Base-by-base conservation (phyloP, 2,329 filamentous ascomycete genomes). In the Colletotrichum orchidophilum region DNA sequence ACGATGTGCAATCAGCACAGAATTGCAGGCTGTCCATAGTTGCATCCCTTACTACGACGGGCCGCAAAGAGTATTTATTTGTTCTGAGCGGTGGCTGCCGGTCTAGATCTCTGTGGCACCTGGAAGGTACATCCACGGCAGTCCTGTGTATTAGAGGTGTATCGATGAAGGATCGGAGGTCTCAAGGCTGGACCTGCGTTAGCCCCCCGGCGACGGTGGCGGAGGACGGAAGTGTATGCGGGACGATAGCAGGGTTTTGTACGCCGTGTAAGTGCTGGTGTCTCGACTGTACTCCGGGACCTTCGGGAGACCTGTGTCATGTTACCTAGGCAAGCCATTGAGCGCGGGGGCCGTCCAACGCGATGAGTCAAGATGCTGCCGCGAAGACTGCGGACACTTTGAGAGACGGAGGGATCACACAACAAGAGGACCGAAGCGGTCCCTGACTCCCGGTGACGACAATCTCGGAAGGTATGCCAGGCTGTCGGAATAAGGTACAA, bases 401-500 rank as follows among this genome's bases (percentile, higher is more conserved):
- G 57, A 49, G 39, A 27, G 39, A 7, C 12, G 49, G n/a, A n/a
- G n/a, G n/a, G n/a, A n/a, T n/a, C n/a, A n/a, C n/a, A n/a, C n/a
- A n/a, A n/a, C n/a, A n/a, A n/a, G n/a, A n/a, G n/a, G n/a, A n/a
- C n/a, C n/a, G n/a, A n/a, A n/a, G 65, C 52, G 59, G 42, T 49
- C 53, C 52, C 52, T 15, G 29, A 55, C 31, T 21, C 29, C 18
- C 46, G 29, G 33, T 66, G 35, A 66, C 29, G 59, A 63, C 27
- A 42, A 31, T 7, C 18, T 24, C 33, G 11, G 53, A 29, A 49
- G 24, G 12, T 5, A 46, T 46, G n/a, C 39, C 39, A 5, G 52
- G 49, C 53, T 39, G 42, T 57, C 68, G 27, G 55, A 15, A 29
- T 35, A n/a, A 49, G 67, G 67, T 35, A 24, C 46, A 42, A 33